phyloP scores from a whole-genome alignment of 148 eudicot genomes.

The Vaccinium darrowii region DNA sequence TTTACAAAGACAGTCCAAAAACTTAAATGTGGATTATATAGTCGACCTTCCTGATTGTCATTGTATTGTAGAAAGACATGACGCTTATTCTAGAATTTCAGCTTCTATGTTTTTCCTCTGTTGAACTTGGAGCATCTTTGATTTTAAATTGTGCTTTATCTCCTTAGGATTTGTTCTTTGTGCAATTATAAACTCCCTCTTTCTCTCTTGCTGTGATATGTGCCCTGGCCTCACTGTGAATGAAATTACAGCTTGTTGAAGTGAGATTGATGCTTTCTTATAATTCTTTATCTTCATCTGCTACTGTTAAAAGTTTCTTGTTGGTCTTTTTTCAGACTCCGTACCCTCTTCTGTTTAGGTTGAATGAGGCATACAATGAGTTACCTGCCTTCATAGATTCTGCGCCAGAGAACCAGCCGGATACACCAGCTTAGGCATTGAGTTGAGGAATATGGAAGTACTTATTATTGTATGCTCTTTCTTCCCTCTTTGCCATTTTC shows the following conservation, averaged over 20 bases:
- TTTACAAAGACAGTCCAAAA: neutral
- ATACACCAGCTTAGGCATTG: conserved; percentile 22
- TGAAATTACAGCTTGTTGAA: neutral
- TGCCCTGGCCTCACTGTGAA: neutral
- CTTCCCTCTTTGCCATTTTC: neutral
- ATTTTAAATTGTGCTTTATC: neutral
- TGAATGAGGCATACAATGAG: conserved; percentile 58
- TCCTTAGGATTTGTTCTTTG: neutral
- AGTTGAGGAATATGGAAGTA: neutral
- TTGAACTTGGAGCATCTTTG: neutral
- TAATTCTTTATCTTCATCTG: neutral
- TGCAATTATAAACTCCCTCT: neutral
- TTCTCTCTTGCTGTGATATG: neutral
- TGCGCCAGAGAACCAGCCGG: conserved; percentile 75
- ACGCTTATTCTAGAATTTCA: neutral
- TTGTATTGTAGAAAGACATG: neutral
- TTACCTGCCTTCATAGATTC: conserved; percentile 69
- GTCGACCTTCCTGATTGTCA: neutral
- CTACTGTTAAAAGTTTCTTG: neutral
- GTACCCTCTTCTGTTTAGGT: conserved; percentile 58
- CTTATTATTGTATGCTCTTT: neutral
- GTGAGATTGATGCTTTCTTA: neutral
- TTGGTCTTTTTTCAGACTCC: conserved; percentile 48
- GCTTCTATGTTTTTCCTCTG: neutral
- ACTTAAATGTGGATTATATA: neutral